These are phyloP conservation scores for Neurospora pannonica DNA, from an alignment of 495 filamentous ascomycete genomes.

Conservation along the genomic window DNA sequence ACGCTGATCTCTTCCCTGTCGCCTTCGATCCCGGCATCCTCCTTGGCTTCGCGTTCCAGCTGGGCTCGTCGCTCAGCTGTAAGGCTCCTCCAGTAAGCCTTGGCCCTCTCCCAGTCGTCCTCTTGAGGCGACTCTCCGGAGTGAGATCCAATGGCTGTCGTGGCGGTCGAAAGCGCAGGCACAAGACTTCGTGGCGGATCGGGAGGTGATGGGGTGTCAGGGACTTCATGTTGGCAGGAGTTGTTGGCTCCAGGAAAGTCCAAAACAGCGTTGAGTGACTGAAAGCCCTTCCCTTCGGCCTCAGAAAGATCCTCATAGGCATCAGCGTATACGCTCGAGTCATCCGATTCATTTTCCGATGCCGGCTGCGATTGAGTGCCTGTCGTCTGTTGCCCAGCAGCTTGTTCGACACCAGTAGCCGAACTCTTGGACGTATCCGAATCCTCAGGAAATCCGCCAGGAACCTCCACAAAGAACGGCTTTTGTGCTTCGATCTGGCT, in stretches of 20 bases:
- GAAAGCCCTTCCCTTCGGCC: constrained; percentile 61
- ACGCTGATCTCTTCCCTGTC: constrained; percentile 29
- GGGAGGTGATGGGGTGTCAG: not conserved
- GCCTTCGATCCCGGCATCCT: constrained; percentile 36
- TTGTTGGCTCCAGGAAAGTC: constrained; percentile 39
- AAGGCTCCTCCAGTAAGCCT: constrained; percentile 56
- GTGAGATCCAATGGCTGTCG: constrained; percentile 11
- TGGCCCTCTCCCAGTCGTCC: constrained; percentile 52
- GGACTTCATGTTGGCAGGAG: not conserved
- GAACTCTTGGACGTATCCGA: constrained; percentile 14
- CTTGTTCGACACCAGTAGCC: not conserved
- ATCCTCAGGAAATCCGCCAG: constrained; percentile 36
- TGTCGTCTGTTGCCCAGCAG: not conserved
- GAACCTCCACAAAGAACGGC: constrained; percentile 25
- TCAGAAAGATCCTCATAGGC: constrained; percentile 70
- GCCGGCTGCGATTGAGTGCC: not conserved
- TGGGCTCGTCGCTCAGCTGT: constrained; percentile 46
- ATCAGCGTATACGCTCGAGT: constrained; percentile 73
- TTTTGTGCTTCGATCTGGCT: constrained; percentile 6
- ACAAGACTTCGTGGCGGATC: constrained; percentile 1
- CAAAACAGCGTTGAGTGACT: constrained; percentile 76
- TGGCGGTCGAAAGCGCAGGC: constrained; percentile 4
- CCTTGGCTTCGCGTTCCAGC: constrained; percentile 44
- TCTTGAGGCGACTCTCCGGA: constrained; percentile 6
- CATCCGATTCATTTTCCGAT: constrained; percentile 16